Base-by-base conservation (phyloP, 441 rosid genomes). In the Erodium trifolium region DNA sequence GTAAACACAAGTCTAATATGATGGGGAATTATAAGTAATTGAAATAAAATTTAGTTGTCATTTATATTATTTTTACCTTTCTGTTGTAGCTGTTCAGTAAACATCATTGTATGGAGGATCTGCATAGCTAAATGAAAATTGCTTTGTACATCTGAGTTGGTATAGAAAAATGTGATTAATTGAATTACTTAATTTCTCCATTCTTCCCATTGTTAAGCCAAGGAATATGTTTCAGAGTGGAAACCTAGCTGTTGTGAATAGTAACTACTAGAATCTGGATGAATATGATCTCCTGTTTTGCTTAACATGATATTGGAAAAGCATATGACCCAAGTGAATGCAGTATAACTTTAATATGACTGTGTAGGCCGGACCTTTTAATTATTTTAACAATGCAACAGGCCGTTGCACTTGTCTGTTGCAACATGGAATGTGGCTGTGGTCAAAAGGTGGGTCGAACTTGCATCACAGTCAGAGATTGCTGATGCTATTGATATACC, bases 391-490 rank as follows among this genome's bases (percentile, higher is more conserved):
- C 45, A 13, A 67, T 83, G 72, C 77, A 60, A 37, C 87, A 95
- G 98, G 77, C 99, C 99, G 19, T 79, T 95, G 81, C 99, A 92
- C 86, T 79, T 90, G 82, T 89, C 96, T 78, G 83, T 92, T 67
- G 85, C 88, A 74, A 86, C 97, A 57, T 88, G 96, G 89, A 95
- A 92, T 82, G 95, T 92, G 78, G 83, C 92, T 70, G 91, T 92
- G 75, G 91, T 92, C 79, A 88, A 82, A 83, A 87, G 92, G 73
- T 95, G 99, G 99, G 80, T 87, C 65, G 96, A 88, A 84, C 90
- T 91, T 79, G 88, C 98, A 66, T 76, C 85, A 12, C 70, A 76
- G 39, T 87, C 85, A 75, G 98, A 90, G 72, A 83, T 92, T 78
- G 82, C 85, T 69, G 81, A 75, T 70, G 91, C 96, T 16, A 89